These are phyloP conservation scores for Trametes villosa DNA, from an alignment of 768 basidiomycete genomes.

Conservation along the genomic window DNA sequence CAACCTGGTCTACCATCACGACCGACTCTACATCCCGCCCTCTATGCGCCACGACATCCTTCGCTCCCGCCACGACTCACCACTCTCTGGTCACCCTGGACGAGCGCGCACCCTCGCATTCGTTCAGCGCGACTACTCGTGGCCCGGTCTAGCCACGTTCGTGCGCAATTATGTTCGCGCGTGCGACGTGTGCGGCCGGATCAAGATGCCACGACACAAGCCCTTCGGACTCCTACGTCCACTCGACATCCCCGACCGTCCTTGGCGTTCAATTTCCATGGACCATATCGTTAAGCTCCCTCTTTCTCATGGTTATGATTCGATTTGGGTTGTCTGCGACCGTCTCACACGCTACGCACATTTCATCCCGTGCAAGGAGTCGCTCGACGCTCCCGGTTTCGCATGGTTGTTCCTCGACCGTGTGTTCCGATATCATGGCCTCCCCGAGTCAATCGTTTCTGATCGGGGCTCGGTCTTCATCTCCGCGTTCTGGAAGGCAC, in stretches of 20 bases:
- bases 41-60: constrained; percentile 38
- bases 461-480: constrained; percentile 22
- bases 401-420: constrained; percentile 20
- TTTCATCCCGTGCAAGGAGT: constrained; percentile 22
- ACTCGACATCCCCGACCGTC: constrained; percentile 31
- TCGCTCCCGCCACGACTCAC: constrained; percentile 40
- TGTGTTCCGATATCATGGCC: constrained; percentile 24
- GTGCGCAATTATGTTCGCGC: constrained; percentile 36
- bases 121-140: constrained; percentile 44
- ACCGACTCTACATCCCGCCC: constrained; percentile 37
- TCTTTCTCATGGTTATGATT: constrained; percentile 22
- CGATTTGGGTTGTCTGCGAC: too few species aligned
- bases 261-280: constrained; percentile 25
- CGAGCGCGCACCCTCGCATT: constrained; percentile 36
- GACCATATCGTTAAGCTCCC: constrained; percentile 31
- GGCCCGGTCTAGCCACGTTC: constrained; percentile 38
- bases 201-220: constrained; percentile 34
- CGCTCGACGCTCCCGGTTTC: constrained; percentile 13
- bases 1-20: constrained; percentile 32
- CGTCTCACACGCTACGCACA: constrained; percentile 6
- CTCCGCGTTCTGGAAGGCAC: constrained; percentile 10
- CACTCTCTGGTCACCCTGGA: constrained; percentile 47
- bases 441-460: constrained; percentile 24
- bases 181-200: constrained; percentile 36
- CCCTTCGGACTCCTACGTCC: constrained; percentile 36